These are phyloP conservation scores for Serpula lacrymans DNA, from an alignment of 768 basidiomycete species.

Conservation along the genomic window DNA sequence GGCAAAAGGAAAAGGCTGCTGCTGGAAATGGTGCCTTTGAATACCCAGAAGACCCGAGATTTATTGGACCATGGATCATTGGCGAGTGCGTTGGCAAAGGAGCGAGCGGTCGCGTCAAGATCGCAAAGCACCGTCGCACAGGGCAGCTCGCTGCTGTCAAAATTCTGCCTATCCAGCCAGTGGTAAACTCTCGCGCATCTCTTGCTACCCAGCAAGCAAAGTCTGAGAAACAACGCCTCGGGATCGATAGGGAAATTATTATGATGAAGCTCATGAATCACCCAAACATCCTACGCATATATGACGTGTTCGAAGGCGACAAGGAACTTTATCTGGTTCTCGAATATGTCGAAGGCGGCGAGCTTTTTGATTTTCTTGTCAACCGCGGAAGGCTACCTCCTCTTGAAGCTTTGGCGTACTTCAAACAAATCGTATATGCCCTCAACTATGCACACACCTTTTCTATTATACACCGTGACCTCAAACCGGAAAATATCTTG, in stretches of 20 bases:
- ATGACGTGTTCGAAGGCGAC: slow-evolving; percentile 93
- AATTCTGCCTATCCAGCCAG: slow-evolving; percentile 82
- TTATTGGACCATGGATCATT: slow-evolving; percentile 88
- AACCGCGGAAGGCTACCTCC: slow-evolving; percentile 79
- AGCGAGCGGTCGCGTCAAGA: slow-evolving; percentile 90
- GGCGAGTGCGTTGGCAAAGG: slow-evolving; percentile 95
- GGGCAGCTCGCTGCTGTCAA: slow-evolving; percentile 95
- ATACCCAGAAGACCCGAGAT: slow-evolving; percentile 78
- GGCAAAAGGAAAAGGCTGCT: slow-evolving; percentile 85
- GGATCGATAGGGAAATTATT: slow-evolving; percentile 91
- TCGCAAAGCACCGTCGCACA: slow-evolving; percentile 81
- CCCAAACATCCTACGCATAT: slow-evolving; percentile 92
- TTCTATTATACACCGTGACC: slow-evolving; percentile 96
- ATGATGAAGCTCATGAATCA: slow-evolving; percentile 99
- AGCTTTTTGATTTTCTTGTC: slow-evolving; percentile 95
- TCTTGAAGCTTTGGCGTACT: slow-evolving; percentile 83
- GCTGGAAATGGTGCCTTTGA: slow-evolving; percentile 75
- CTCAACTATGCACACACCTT: slow-evolving; percentile 97
- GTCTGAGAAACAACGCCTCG: slow-evolving; percentile 77
- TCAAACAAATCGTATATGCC: slow-evolving; percentile 93
- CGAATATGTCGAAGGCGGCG: slow-evolving; percentile 94
- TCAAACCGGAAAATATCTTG: slow-evolving; percentile 97
- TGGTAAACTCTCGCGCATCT: slow-evolving; percentile 70
- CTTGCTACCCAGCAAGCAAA: slow-evolving; percentile 64
- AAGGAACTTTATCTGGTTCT: slow-evolving; percentile 89